Base-by-base conservation (phyloP, 2,329 filamentous ascomycete species). In the Penicillium sp. region DNA sequence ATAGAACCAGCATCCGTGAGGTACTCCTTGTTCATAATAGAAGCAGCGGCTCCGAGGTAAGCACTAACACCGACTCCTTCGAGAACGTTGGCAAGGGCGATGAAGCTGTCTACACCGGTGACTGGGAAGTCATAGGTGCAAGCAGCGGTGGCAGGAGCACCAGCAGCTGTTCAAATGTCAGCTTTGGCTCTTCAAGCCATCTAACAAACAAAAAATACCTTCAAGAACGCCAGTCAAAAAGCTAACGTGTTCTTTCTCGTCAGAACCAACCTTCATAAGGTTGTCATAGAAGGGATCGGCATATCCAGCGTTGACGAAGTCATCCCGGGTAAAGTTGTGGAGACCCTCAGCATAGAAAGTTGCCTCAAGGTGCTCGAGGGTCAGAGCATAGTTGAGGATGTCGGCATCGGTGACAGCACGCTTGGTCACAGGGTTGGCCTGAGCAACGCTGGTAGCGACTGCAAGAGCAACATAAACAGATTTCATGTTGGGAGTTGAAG, bases 301-400 rank as follows among this genome's bases (percentile, higher is more conserved):
- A 63, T 76, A 79, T 28, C 81, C 81, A 39, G 80, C 81, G 28
- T 67, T 70, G 27, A 71, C 60, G 63, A 86, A 86, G 58, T 83
- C 74, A 1, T 64, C 57, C 53, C 77, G 67, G 28, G 76, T 77
- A 73, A 81, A 87, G 61, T 82, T 84, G 51, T 72, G 66, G 5
- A 88, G 74, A 35, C 79, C 84, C 44, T 85, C 65, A 31, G 74
- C 71, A 71, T 88, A 88, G 72, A 88, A 88, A 50, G 75, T 76
- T 54, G 81, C 73, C 70, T 88, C 85, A 27, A 83, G 77, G 48
- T 80, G 76, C 68, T 83, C 81, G 4, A 82, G 75, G 11, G 61
- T 62, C 38, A 62, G 46, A 18, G 61, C 59, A 46, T 63, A 63
- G 48, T 63, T 59, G 5, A 63, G 55, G 36, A 63, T 50, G 7